Percentiles rank a stretch among this genome's conserved stretches.
Conservation (phyloP, 495 filamentous ascomycete species). For the Clohesyomyces aquaticus region DNA sequence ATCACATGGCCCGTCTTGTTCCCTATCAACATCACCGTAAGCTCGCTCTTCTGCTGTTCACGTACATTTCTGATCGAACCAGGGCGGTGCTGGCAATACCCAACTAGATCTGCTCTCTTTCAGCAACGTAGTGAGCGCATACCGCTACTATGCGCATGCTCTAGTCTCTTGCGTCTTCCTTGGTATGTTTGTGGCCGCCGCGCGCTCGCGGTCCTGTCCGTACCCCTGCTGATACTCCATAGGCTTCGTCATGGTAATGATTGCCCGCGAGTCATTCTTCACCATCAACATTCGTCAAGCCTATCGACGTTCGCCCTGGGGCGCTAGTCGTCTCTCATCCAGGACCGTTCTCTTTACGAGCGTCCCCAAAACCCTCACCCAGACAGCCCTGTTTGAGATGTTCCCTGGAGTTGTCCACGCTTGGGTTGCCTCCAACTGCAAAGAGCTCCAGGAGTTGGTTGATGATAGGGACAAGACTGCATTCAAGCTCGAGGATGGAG, state of each 20-base stretch:
- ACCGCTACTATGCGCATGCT: slow-evolving; percentile 77
- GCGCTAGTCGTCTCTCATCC: slow-evolving; percentile 87
- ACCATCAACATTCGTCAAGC: slow-evolving; percentile 96
- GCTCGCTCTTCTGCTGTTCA: background rate
- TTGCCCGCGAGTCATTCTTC: slow-evolving; percentile 89
- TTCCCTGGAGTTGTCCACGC: slow-evolving; percentile 80
- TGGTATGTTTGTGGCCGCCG: slow-evolving; percentile 46
- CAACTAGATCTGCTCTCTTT: slow-evolving; percentile 82
- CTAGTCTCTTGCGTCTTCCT: slow-evolving; percentile 73
- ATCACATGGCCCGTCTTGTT: slow-evolving; percentile 54
- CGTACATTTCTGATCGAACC: background rate
- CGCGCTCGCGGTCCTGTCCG: background rate
- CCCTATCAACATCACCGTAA: slow-evolving; percentile 50
- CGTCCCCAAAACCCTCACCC: slow-evolving; percentile 78
- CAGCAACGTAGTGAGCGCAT: slow-evolving; percentile 65
- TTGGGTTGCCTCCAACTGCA: slow-evolving; percentile 82
- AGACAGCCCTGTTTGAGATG: slow-evolving; percentile 73
- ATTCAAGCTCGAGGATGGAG: slow-evolving; percentile 84
- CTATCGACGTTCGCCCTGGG: slow-evolving; percentile 84
- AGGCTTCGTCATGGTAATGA: slow-evolving; percentile 83
- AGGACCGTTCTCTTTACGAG: slow-evolving; percentile 91
- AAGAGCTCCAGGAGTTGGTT: slow-evolving; percentile 81
- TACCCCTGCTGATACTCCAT: too few relatives aligned
- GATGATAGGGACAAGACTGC: slow-evolving; percentile 81
- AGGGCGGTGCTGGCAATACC: slow-evolving; percentile 55